These are phyloP conservation scores for Funneliformis geosporum DNA, from an alignment of 192 early-diverging fungal species.

Conservation along the genomic window DNA sequence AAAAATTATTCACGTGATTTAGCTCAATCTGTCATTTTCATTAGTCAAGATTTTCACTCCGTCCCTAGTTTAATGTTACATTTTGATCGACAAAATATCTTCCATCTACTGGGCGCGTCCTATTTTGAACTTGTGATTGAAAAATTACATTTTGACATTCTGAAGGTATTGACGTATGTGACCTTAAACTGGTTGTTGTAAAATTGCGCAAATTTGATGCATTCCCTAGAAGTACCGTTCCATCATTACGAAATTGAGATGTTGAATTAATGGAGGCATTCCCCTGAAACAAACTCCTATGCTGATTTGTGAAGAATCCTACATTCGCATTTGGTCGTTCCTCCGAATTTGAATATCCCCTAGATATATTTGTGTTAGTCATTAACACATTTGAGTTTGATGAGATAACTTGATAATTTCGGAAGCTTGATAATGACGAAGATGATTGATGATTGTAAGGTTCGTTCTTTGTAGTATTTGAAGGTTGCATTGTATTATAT, in stretches of 20 bases:
- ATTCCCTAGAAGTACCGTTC: too few relatives aligned
- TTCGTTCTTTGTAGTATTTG: neutral
- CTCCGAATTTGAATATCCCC: neutral
- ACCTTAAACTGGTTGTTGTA: too few relatives aligned
- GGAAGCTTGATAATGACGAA: neutral
- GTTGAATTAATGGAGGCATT: neutral
- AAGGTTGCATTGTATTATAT: neutral
- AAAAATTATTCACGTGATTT: too few relatives aligned
- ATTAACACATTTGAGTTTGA: too few relatives aligned
- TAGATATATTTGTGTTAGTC: too few relatives aligned
- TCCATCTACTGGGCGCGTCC: too few relatives aligned
- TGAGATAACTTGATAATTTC: neutral
- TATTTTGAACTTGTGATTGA: neutral
- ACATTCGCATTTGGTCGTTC: neutral
- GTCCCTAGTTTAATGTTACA: too few relatives aligned
- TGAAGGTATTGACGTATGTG: neutral
- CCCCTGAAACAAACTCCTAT: too few relatives aligned
- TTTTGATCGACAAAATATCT: neutral
- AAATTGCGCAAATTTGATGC: too few relatives aligned
- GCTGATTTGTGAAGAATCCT: neutral
- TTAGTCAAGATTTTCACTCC: too few relatives aligned
- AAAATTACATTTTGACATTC: neutral
- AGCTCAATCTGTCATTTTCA: too few relatives aligned
- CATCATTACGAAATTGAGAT: neutral
- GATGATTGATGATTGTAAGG: neutral